Evolutionary conservation across 352 stramenopile species (phyloP), one percentile per base, ranked within the genome.

Genomic region (Pythium pyrilobum): DNA sequence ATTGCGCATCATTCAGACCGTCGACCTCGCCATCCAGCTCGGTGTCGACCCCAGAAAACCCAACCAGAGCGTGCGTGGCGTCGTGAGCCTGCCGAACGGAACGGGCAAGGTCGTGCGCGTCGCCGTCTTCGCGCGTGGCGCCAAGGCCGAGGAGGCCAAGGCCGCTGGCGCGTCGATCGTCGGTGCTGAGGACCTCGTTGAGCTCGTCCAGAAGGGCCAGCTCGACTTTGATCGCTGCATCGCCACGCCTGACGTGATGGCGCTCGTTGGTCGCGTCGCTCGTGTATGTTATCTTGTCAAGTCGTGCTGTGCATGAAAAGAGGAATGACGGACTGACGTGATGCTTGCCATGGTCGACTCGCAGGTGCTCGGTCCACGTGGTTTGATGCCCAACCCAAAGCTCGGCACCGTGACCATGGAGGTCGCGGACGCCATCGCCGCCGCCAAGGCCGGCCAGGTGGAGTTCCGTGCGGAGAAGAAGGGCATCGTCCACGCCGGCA

Each of bases 381-480:
- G 96, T 24, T 64, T 99, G 13, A 99, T 99, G 96, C 97, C 97
- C 33, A 99, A 99, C 74, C 85, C 92, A 5, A 99, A 99, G 85
- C 72, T 98, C 15, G 95, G 95, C 23, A 99, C 96, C 9, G 89
- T 99, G 36, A 97, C 92, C 27, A 72, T 83, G 56, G 89, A 98
- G 31, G 85, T 97, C 18, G 77, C 71, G 37, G 75, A 85, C 27
- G 89, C 84, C 24, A 92, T 97, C 59, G 48, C 66, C 4, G 84
- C 84, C 23, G 84, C 84, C 18, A 80, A 87, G 66, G 81, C 72
- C 36, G 85, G 85, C 44, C 85, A 95, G 68, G 83, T 93, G 29
- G 85, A 94, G 64, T 95, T 95, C 69, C 85, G 87, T 49, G 84
- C 85, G 25, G 87, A 95, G 69, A 96, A 95, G 70, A 95, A 94